phyloP scores from a whole-genome alignment of 192 early-diverging fungal genomes.

The Gaertneriomyces sp. region DNA sequence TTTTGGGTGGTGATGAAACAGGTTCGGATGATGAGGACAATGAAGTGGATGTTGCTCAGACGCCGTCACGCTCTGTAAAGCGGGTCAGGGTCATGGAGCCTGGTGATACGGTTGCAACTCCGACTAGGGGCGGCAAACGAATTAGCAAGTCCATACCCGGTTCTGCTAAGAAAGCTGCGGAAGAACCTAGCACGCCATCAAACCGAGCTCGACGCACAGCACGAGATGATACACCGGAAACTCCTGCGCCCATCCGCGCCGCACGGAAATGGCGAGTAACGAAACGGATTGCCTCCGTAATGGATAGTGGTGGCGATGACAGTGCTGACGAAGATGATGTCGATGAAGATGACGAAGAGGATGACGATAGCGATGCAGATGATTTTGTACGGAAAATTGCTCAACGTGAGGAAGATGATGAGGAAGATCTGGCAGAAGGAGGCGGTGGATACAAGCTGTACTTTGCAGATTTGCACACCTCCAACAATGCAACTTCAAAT shows the following conservation, averaged over 20 bases:
- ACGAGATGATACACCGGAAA: conserved; percentile 3
- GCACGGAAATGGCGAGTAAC: conserved; percentile 7
- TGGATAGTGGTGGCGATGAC: conserved; percentile 21
- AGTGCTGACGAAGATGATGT: conserved; percentile 27
- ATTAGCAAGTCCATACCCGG: neutral
- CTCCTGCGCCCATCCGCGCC: conserved; percentile 5
- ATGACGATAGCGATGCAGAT: conserved; percentile 5
- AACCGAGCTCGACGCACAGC: neutral
- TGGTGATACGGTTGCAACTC: conserved; percentile 8
- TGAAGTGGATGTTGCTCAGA: neutral
- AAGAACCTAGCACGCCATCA: too few relatives aligned
- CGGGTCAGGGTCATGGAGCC: neutral
- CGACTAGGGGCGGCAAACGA: conserved; percentile 8
- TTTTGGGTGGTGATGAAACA: neutral
- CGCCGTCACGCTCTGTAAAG: conserved; percentile 7
- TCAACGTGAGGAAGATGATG: conserved; percentile 1
- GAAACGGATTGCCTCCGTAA: conserved; percentile 12
- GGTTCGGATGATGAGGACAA: conserved; percentile 12
- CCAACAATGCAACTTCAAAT: conserved; percentile 67
- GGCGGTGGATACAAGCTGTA: conserved; percentile 42
- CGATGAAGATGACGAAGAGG: conserved; percentile 35
- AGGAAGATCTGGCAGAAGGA: conserved; percentile 31
- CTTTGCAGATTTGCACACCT: conserved; percentile 67
- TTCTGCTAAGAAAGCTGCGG: neutral
- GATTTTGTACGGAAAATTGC: too few relatives aligned